Conservation (phyloP, 1,284 basidiomycete genomes). For the Rhodotorula sp. region DNA sequence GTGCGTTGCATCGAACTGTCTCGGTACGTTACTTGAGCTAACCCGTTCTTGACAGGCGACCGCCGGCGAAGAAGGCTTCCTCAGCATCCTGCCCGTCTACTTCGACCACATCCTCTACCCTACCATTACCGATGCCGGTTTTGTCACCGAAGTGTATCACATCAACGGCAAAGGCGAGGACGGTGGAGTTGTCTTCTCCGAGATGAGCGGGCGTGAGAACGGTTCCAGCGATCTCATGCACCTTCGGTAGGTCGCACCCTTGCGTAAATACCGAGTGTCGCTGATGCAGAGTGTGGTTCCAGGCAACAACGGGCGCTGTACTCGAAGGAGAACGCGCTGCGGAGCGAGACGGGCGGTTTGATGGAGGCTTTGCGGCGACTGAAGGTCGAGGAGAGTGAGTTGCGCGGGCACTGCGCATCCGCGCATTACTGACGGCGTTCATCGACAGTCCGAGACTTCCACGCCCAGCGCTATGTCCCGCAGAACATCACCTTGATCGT, state of each 20-base stretch:
- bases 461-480: conserved; percentile 86
- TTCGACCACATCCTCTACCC: conserved; percentile 97
- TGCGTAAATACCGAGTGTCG: neutral
- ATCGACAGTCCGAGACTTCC: conserved; percentile 76
- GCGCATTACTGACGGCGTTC: neutral
- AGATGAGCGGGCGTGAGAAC: conserved; percentile 96
- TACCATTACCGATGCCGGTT: conserved; percentile 85
- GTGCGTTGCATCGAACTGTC: neutral
- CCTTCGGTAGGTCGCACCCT: conserved; percentile 58
- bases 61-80: conserved; percentile 91
- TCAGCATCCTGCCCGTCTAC: conserved; percentile 87
- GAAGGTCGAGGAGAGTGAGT: conserved; percentile 82
- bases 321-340: conserved; percentile 78
- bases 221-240: conserved; percentile 86
- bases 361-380: conserved; percentile 87
- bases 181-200: conserved; percentile 71
- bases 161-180: conserved; percentile 86
- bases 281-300: conserved; percentile 10
- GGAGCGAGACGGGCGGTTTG: conserved; percentile 94
- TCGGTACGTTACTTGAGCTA: neutral
- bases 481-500: conserved; percentile 83
- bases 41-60: conserved; percentile 59
- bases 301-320: conserved; percentile 79
- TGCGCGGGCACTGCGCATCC: too few relatives aligned
- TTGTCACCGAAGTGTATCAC: conserved; percentile 79